Evolutionary conservation across 1,139 yeast species (phyloP).

Genomic region (Taiozyma sp.): DNA sequence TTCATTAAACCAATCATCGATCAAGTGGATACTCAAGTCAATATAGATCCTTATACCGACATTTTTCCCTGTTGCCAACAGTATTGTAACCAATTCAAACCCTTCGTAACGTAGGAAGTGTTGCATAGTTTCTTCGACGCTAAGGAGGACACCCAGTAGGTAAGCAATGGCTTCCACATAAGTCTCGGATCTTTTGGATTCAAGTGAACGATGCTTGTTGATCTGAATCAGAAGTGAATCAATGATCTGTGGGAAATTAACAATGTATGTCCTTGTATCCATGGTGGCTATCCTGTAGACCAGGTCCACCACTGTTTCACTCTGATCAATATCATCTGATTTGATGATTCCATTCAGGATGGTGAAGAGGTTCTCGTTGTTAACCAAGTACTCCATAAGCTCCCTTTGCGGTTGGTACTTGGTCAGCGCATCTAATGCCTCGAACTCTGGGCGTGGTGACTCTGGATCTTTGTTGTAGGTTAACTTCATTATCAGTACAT

Average conservation of each 20-base stretch:
- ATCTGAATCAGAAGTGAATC: not conserved
- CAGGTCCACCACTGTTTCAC: not conserved
- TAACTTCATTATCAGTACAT: not conserved
- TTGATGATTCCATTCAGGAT: not conserved
- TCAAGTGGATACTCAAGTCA: conserved; percentile 1
- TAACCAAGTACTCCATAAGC: not conserved
- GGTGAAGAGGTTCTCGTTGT: not conserved
- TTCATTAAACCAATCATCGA: conserved; percentile 2
- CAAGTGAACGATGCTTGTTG: not conserved
- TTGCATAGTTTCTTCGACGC: not conserved
- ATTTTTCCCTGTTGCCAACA: not conserved
- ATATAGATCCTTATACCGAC: not conserved
- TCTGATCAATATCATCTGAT: not conserved
- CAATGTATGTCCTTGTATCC: not conserved
- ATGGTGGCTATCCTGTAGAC: not conserved
- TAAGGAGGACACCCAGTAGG: not conserved
- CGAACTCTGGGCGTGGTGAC: not conserved
- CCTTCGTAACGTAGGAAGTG: conserved; percentile 6
- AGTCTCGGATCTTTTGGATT: not conserved
- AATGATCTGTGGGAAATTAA: not conserved
- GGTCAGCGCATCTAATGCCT: not conserved
- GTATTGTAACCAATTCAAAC: conserved; percentile 2
- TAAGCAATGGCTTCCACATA: conserved; percentile 1
- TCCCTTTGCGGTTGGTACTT: not conserved
- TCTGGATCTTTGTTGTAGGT: not conserved